Evolutionary conservation across 306 rosid species (phyloP).

Genomic region (Echinosophora koreensis): DNA sequence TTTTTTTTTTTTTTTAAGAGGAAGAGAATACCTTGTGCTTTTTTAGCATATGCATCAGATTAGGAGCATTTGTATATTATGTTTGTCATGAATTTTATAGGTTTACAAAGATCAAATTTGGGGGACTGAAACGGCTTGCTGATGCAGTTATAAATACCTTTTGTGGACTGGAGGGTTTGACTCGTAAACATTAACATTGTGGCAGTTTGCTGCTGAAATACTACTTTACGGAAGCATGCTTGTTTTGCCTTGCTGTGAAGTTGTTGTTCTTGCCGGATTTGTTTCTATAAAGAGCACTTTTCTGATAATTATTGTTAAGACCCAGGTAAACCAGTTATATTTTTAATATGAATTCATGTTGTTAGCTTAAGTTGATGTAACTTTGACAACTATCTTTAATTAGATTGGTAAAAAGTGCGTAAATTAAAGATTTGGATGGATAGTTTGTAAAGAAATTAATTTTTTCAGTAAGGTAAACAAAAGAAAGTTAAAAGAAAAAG

Average conservation of each 20-base stretch:
- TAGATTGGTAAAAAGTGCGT: too few species aligned
- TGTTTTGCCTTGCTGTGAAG: background rate
- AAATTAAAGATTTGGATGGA: too few species aligned
- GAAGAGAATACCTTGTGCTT: background rate
- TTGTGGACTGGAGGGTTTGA: background rate
- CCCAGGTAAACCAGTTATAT: too few species aligned
- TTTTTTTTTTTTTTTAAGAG: constrained; percentile 23
- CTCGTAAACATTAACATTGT: background rate
- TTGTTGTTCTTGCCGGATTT: constrained; percentile 8
- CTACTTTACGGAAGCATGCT: background rate
- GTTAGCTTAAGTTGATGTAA: too few species aligned
- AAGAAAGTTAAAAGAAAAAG: too few species aligned
- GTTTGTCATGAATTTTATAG: constrained; percentile 34
- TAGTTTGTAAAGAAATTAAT: too few species aligned
- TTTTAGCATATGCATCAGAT: background rate
- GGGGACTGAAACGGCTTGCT: constrained; percentile 26
- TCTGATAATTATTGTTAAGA: background rate
- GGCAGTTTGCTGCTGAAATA: background rate
- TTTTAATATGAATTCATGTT: too few species aligned
- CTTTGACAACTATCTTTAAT: too few species aligned
- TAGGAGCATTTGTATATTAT: constrained; percentile 42
- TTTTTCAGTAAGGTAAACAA: too few species aligned
- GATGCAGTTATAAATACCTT: constrained; percentile 11
- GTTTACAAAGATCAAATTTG: constrained; percentile 34
- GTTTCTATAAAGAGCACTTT: background rate